Conservation (phyloP, 2,329 filamentous ascomycete species). For the Chaetomium olivaceum region DNA sequence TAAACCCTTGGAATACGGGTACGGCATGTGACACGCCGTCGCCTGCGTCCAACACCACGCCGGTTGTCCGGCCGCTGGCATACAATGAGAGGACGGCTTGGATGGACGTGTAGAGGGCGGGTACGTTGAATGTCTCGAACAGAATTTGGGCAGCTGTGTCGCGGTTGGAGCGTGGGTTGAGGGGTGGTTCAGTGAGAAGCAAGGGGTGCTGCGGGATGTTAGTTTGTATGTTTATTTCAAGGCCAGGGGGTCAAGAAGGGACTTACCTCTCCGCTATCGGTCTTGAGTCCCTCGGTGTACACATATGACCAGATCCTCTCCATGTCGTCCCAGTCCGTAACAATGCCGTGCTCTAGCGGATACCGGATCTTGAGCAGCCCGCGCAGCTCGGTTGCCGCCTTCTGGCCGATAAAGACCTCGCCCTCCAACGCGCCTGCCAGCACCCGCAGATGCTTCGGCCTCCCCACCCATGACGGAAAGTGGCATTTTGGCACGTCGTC, state of each 20-base stretch:
- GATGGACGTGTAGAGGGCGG: constrained; percentile 93
- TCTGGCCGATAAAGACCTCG: constrained; percentile 93
- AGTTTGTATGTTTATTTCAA: background rate
- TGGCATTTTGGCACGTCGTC: constrained; percentile 95
- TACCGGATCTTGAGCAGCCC: constrained; percentile 95
- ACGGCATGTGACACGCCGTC: constrained; percentile 97
- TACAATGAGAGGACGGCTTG: constrained; percentile 96
- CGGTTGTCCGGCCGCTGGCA: constrained; percentile 91
- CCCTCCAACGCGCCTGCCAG: constrained; percentile 96
- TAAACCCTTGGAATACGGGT: constrained; percentile 96
- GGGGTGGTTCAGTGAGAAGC: constrained; percentile 88
- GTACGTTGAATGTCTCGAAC: constrained; percentile 98
- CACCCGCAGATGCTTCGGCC: constrained; percentile 91
- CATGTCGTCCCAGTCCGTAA: constrained; percentile 99
- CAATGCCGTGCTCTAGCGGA: constrained; percentile 94
- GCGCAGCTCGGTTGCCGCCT: constrained; percentile 82
- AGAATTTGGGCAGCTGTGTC: constrained; percentile 96
- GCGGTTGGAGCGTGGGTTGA: constrained; percentile 93
- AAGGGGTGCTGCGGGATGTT: constrained; percentile 72
- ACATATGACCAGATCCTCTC: constrained; percentile 99
- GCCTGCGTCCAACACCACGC: constrained; percentile 91
- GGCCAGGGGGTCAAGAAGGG: background rate
- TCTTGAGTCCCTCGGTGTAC: constrained; percentile 93
- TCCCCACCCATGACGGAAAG: constrained; percentile 95
- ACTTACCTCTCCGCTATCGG: constrained; percentile 88